Base-by-base conservation (phyloP, 768 basidiomycete species). In the Pisolithus sp. region DNA sequence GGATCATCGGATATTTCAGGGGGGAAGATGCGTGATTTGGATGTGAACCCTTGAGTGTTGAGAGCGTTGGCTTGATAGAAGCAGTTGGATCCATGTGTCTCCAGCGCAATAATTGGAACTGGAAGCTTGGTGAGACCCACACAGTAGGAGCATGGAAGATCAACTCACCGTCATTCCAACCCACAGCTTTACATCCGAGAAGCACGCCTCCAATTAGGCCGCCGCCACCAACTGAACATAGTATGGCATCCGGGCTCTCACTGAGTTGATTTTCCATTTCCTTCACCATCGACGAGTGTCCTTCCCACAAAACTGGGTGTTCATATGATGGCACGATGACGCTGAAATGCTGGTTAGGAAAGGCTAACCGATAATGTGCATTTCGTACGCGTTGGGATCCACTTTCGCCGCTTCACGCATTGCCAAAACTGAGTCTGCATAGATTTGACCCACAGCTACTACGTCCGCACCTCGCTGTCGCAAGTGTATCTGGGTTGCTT, bases 221-320 rank as follows among this genome's bases (percentile, higher is more conserved):
- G 0, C 76, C 87, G 0, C 88, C 88, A 36, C 89, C 89, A 12
- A 89, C 85, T 48, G 82, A 82, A 60, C 88, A 89, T 53, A 89
- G 81, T 40, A 90, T 81, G 0, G 85, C 86, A 52, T 83, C 79
- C 6, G 88, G 86, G 57, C 76, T 77, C 37, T 57, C 54, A 1
- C 66, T 65, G 5, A 89, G 69, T 55, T 88, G 84, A 9, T 63
- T 59, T 17, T 71, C 62, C 40, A 88, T 79, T 60, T 90, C 89
- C 15, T 68, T 59, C 38, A 90, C 71, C 75, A 90, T 81, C 17
- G 85, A 84, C n/a, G 80, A 75, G 59, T 89, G 85, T 1, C 89
- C 89, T 61, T 83, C 76, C 88, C 88, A 89, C 13, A 90, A 49
- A 4, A 76, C 62, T 7, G 79, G 77, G 59, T 88, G 73, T 41